These are phyloP conservation scores for Phytophthora cryptogea DNA, from an alignment of 352 stramenopile genomes.

Conservation along the genomic window DNA sequence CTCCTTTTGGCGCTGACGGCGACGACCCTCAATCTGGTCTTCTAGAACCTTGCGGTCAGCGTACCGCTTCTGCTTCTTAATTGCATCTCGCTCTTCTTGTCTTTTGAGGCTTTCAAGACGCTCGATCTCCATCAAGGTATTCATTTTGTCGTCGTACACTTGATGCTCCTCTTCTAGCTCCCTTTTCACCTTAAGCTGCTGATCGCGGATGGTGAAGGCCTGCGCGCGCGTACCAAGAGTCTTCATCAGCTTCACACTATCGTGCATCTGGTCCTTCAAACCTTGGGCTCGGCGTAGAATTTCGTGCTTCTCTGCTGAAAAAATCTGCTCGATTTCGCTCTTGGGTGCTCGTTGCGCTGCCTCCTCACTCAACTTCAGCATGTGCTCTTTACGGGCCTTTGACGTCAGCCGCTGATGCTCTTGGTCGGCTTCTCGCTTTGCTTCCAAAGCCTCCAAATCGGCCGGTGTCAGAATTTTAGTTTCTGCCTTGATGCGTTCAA, in stretches of 20 bases:
- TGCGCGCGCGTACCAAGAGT: constrained; percentile 90
- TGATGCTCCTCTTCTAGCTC: constrained; percentile 74
- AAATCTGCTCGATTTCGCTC: constrained; percentile 78
- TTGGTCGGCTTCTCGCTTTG: constrained; percentile 54
- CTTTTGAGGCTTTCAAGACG: constrained; percentile 91
- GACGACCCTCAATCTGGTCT: constrained; percentile 79
- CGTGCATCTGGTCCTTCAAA: constrained; percentile 79
- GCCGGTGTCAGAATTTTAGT: constrained; percentile 62
- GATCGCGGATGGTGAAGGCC: constrained; percentile 95
- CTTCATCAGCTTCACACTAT: constrained; percentile 95
- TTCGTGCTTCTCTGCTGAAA: constrained; percentile 69
- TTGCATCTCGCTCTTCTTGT: constrained; percentile 89
- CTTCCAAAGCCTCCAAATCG: constrained; percentile 63
- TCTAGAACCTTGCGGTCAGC: constrained; percentile 88
- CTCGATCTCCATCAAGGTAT: constrained; percentile 95
- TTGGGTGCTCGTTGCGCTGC: constrained; percentile 67
- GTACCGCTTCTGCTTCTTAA: constrained; percentile 86
- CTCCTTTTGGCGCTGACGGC: constrained; percentile 52
- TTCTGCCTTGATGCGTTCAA: constrained; percentile 68
- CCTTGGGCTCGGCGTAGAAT: constrained; percentile 54
- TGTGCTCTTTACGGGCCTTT: constrained; percentile 81
- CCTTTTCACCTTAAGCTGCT: constrained; percentile 83
- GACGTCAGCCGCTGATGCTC: constrained; percentile 61
- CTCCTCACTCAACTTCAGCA: constrained; percentile 72
- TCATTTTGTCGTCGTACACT: constrained; percentile 94